Evolutionary conservation across 1,284 basidiomycete genomes (phyloP), one percentile per base, ranked within the genome.

Genomic region (Inonotus hispidus): DNA sequence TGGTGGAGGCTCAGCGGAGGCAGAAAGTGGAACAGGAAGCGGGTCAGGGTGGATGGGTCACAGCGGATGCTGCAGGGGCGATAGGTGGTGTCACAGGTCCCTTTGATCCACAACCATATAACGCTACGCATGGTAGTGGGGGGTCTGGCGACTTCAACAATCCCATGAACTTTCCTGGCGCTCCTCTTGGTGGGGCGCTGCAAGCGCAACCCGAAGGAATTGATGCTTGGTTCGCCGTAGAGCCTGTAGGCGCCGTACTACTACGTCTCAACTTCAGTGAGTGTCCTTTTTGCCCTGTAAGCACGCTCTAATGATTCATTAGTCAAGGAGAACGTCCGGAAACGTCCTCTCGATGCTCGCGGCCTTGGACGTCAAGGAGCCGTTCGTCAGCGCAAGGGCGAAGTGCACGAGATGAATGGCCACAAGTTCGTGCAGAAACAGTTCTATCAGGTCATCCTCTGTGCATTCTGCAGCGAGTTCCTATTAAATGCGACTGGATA

Each of bases 321-420:
- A 96, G 95, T 95, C 76, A 98, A 98, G 78, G 94, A 96, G 75
- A 96, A 95, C 70, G 92, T 96, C 39, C 89, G 93, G 63, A 96
- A 97, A 73, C 89, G 95, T 52, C 94, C 95, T 37, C 77, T 95
- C 68, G 97, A 99, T 70, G 90, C 85, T 5, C 85, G 89, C 62
- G 95, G 93, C 64, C 87, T 99, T 35, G 97, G 96, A 45, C 93
- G 97, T 73, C 96, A 98, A 77, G 97, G 96, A 64, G 97, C 97
- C 63, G 87, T 99, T 66, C 89, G 96, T 70, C 98, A 98, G 78
- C 92, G 94, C 71, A 98, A 98, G 77, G 96, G 91, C 68, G 96
- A 99, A 75, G 91, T 99, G 11, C 94, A 97, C 75, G 95, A 98
- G 76, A 98, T 98, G 92, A 99, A 99, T 71, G 97, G 97, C 3